Percentiles rank a stretch among this genome's conserved stretches.
These are phyloP conservation scores for Phytophthora constricta DNA, from an alignment of 352 stramenopile species.

Conservation along the genomic window DNA sequence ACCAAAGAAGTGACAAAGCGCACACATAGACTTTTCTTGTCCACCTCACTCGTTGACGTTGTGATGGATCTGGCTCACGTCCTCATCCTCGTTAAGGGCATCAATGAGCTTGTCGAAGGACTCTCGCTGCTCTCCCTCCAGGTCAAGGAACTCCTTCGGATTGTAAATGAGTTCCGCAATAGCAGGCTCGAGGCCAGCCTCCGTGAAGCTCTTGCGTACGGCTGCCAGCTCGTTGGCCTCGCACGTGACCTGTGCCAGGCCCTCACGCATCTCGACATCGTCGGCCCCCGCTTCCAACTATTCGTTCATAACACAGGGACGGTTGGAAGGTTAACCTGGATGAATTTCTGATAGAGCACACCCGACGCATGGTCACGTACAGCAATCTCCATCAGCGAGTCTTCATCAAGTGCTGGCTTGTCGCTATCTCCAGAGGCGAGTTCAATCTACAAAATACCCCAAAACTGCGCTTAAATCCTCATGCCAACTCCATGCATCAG, in stretches of 20 bases:
- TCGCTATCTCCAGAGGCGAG: constrained; percentile 29
- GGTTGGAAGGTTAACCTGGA: not conserved
- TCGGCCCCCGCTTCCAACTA: constrained; percentile 79
- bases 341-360: not conserved
- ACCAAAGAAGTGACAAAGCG: too few species aligned
- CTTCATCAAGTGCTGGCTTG: constrained; percentile 63
- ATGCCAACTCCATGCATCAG: too few species aligned
- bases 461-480: too few species aligned
- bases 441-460: constrained; percentile 57
- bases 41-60: constrained; percentile 75
- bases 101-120: constrained; percentile 83
- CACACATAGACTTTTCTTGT: too few species aligned
- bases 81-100: constrained; percentile 78
- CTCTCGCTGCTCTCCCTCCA: constrained; percentile 56
- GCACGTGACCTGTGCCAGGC: constrained; percentile 75
- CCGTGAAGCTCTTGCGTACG: constrained; percentile 64
- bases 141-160: constrained; percentile 79
- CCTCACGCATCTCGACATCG: constrained; percentile 70
- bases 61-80: constrained; percentile 85
- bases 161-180: constrained; percentile 85
- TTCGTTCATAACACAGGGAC: not conserved
- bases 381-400: constrained; percentile 77
- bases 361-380: too few species aligned
- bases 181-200: constrained; percentile 63
- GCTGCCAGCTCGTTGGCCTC: constrained; percentile 66